phyloP scores from a whole-genome alignment of 768 basidiomycete genomes.

The Mrakia frigida region DNA sequence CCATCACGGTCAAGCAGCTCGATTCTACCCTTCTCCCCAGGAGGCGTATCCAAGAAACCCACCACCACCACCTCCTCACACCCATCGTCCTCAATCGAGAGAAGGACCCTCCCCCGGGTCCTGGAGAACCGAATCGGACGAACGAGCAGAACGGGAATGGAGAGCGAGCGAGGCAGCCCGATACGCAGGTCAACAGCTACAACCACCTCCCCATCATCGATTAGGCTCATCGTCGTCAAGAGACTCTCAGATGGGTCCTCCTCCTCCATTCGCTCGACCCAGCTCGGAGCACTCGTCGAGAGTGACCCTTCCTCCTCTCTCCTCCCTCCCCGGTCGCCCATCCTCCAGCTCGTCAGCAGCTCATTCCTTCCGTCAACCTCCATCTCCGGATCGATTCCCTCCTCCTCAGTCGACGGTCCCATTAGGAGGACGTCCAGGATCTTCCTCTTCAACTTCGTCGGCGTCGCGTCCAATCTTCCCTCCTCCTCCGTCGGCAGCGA shows the following conservation, averaged over 20 bases:
- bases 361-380: background rate
- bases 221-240: background rate
- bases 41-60: background rate
- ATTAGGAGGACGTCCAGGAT: background rate
- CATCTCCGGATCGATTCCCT: background rate
- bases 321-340: background rate
- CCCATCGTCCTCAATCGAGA: background rate
- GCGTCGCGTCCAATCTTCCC: background rate
- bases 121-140: background rate
- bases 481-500: background rate
- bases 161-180: background rate
- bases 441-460: background rate
- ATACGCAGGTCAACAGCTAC: background rate
- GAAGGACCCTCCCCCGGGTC: background rate
- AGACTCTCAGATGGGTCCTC: background rate
- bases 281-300: background rate
- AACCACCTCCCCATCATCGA: background rate
- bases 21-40: conserved; percentile 12
- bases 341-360: background rate
- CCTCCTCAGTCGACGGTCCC: background rate
- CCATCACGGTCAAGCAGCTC: background rate
- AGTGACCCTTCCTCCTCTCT: conserved; percentile 1
- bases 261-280: background rate
- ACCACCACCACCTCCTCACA: background rate
- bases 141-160: background rate